A percentile compares a stretch with the other conserved stretches of the same genome.
Evolutionary conservation across 1,284 basidiomycete species (phyloP).

Genomic region (Sporisorium exsertum): DNA sequence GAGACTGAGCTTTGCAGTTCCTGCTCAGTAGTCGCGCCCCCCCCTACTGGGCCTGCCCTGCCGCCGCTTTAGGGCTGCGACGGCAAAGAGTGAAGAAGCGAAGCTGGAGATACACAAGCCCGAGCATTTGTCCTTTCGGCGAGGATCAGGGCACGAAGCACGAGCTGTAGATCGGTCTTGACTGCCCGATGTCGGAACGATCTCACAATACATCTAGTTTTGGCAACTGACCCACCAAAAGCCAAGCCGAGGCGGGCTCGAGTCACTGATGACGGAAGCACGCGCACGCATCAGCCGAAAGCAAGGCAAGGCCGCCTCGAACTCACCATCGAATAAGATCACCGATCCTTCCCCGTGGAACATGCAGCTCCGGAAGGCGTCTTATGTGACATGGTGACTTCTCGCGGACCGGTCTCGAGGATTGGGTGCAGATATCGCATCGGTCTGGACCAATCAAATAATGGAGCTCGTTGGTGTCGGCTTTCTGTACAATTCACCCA

Average conservation of each 20-base stretch:
- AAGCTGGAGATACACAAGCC: too few species aligned
- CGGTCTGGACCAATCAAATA: conserved; percentile 26
- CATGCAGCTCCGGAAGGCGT: neutral
- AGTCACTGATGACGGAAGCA: conserved; percentile 7
- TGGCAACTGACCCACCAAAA: too few species aligned
- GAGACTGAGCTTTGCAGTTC: neutral
- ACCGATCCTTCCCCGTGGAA: conserved; percentile 16
- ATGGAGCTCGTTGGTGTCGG: conserved; percentile 17
- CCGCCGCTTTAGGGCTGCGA: too few species aligned
- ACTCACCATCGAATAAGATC: conserved; percentile 5
- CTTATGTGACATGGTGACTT: neutral
- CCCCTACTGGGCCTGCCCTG: too few species aligned
- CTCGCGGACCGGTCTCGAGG: conserved; percentile 16
- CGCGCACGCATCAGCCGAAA: conserved; percentile 21
- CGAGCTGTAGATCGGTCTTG: neutral
- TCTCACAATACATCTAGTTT: conserved; percentile 1
- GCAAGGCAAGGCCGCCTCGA: neutral
- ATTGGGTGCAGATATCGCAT: conserved; percentile 10
- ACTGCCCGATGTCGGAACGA: neutral
- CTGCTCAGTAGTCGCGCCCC: too few species aligned
- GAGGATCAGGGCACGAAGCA: too few species aligned
- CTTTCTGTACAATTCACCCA: conserved; percentile 5
- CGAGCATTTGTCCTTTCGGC: too few species aligned
- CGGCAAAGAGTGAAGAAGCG: too few species aligned
- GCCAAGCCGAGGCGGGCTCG: too few species aligned